A percentile compares a stretch with the other conserved stretches of the same genome.
Evolutionary conservation across 129 eudicot species (phyloP).

Genomic region (Helianthus annuus): HanXRQr2.0-SUNRISE NC_035433.2:134779349-134779848

Average conservation of each 20-base stretch:
- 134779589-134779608: too few relatives aligned
- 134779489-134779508: neutral
- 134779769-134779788: constrained; percentile 94
- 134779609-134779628: too few relatives aligned
- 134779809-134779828: constrained; percentile 95
- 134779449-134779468: neutral
- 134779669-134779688: too few relatives aligned
- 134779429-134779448: neutral
- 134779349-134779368: constrained; percentile 8
- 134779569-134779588: too few relatives aligned
- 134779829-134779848: constrained; percentile 64
- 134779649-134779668: too few relatives aligned
- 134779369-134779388: neutral
- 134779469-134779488: neutral
- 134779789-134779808: constrained; percentile 98
- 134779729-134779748: constrained; percentile 17
- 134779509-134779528: neutral
- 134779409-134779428: neutral
- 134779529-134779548: too few relatives aligned
- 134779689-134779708: neutral
- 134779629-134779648: too few relatives aligned
- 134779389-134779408: neutral
- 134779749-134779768: constrained; percentile 97
- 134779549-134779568: too few relatives aligned
- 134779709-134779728: neutral